phyloP scores from a whole-genome alignment of 2,329 filamentous ascomycete genomes.

The Arthroderma sp. region DNA sequence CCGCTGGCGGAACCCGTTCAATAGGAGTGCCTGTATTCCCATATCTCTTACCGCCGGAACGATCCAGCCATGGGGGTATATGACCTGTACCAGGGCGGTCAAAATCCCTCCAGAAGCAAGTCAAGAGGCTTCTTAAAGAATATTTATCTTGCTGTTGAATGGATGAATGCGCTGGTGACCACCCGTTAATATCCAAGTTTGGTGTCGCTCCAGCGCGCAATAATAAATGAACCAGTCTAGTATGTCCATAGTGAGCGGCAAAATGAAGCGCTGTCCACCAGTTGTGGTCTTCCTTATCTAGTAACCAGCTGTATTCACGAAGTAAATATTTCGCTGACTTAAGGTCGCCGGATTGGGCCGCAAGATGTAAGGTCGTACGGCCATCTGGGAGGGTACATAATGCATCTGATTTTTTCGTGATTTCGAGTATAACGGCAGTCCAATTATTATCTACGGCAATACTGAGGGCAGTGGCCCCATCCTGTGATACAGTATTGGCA shows the following conservation, averaged over 20 bases:
- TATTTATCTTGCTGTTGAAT: not conserved
- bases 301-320: not conserved
- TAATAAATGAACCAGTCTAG: not conserved
- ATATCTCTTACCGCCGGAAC: not conserved
- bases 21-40: not conserved
- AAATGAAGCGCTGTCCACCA: not conserved
- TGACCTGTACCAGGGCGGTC: not conserved
- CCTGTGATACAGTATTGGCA: not conserved
- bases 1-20: not conserved
- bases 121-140: not conserved
- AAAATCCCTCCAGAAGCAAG: not conserved
- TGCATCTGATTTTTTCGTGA: not conserved
- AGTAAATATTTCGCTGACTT: not conserved
- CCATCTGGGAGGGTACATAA: not conserved
- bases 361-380: not conserved
- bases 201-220: not conserved
- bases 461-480: not conserved
- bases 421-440: not conserved
- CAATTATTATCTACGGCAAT: not conserved
- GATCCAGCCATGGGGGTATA: not conserved
- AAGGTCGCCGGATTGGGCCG: not conserved
- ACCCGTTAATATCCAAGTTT: not conserved
- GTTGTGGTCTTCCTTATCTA: not conserved
- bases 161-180: not conserved
- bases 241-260: constrained; percentile 1